Evolutionary conservation across 352 stramenopile genomes (phyloP).

Genomic region (Globisporangium okanoganense): DNA sequence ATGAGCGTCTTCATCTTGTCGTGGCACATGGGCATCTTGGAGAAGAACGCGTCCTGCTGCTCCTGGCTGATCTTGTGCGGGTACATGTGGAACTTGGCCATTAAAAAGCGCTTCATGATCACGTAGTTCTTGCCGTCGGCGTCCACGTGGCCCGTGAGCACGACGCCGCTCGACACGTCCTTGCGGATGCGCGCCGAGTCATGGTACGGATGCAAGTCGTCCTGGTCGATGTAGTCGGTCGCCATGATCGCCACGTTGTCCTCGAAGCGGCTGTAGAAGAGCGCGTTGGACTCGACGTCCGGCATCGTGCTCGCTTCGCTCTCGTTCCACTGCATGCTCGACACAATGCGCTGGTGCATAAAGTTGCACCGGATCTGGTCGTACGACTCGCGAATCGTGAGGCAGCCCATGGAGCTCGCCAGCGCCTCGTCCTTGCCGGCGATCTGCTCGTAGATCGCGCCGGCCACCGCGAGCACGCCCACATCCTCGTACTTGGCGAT

Average conservation of each 20-base stretch:
- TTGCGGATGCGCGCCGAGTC: conserved; percentile 70
- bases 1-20: conserved; percentile 66
- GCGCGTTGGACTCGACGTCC: conserved; percentile 68
- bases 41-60: conserved; percentile 55
- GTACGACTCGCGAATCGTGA: conserved; percentile 66
- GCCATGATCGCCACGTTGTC: conserved; percentile 62
- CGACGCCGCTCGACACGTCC: conserved; percentile 67
- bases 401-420: conserved; percentile 48
- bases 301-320: conserved; percentile 40
- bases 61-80: conserved; percentile 67
- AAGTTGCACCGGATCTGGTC: conserved; percentile 80
- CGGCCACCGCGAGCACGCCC: conserved; percentile 52
- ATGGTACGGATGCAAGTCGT: conserved; percentile 74
- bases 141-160: conserved; percentile 61
- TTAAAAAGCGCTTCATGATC: conserved; percentile 77
- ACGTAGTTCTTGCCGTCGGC: conserved; percentile 59
- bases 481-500: conserved; percentile 74
- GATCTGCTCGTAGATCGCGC: conserved; percentile 72
- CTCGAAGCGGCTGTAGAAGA: conserved; percentile 62
- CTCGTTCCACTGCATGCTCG: conserved; percentile 63
- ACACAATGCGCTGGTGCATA: conserved; percentile 77
- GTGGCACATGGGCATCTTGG: conserved; percentile 51
- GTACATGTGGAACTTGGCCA: conserved; percentile 81
- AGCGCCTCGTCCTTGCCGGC: conserved; percentile 57
- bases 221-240: conserved; percentile 75